Base-by-base conservation (phyloP, 2,329 filamentous ascomycete genomes). In the Fusarium scirpi region DNA sequence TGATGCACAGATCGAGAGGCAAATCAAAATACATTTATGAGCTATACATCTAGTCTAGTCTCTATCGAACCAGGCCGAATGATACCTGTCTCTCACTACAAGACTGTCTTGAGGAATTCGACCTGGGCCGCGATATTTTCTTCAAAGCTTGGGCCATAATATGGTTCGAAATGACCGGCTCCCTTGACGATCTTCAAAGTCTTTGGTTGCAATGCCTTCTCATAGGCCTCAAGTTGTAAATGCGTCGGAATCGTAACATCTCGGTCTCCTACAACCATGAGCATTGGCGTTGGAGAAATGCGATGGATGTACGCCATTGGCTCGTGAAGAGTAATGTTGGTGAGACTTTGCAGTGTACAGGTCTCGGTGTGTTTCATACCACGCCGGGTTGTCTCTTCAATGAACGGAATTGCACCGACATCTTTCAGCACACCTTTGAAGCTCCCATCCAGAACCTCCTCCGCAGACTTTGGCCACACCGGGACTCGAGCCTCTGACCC, bases 231-330 rank as follows among this genome's bases (percentile, higher is more conserved):
- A 29, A 52, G 34, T 41, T 52, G 49, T 8, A 52, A 29, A 52
- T 52, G 34, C 34, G 49, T 52, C 32, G 34, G 49, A 11, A 29
- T 52, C 18, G 49, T 52, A 22, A 52, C 11, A 52, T 52, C 49
- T n/a, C 34, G 24, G 12, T 52, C 49, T 13, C 32, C 49, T n/a
- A 52, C 34, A 20, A 41, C 24, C 49, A 52, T 52, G 10, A 52
- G 8, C 24, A 52, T 15, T 41, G 49, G 49, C 11, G 49, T 52
- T 16, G 49, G 49, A 16, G 49, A 52, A 22, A 52, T 11, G 5
- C 49, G 49, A 41, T 52, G 49, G 24, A 52, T 52, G 24, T 52
- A 52, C 34, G 34, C 49, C 49, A 20, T 40, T 41, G 49, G 49
- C 34, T 52, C 49, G 34, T 29, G 24, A 52, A 52, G 32, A 40